Percentiles rank a stretch among this genome's conserved stretches.
Conservation (phyloP, 192 early-diverging fungal genomes). For the Coemansia sp. region DNA sequence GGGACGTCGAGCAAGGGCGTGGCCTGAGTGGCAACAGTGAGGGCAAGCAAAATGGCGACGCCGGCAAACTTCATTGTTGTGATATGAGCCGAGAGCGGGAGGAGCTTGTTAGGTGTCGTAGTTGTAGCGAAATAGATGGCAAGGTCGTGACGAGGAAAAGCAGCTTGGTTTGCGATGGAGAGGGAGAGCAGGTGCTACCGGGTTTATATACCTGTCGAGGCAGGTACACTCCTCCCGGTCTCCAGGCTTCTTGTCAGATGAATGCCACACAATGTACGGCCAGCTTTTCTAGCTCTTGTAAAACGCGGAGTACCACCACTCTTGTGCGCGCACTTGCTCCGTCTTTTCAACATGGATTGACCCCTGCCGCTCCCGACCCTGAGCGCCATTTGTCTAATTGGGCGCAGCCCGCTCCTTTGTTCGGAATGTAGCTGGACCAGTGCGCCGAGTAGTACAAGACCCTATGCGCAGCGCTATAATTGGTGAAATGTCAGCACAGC, state of each 20-base stretch:
- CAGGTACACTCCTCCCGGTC: neutral
- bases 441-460: neutral
- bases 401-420: neutral
- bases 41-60: slow-evolving; percentile 31
- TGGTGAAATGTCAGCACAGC: neutral
- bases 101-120: neutral
- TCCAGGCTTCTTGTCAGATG: neutral
- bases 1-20: slow-evolving; percentile 12
- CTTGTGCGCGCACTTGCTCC: neutral
- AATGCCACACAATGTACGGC: neutral
- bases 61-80: slow-evolving; percentile 37
- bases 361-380: neutral
- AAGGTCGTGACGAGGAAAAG: neutral
- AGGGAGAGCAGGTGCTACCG: neutral
- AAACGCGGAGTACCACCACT: no score
- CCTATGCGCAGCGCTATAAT: neutral
- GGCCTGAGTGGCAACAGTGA: slow-evolving; percentile 36
- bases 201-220: neutral
- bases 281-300: no score
- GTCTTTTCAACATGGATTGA: neutral
- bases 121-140: neutral
- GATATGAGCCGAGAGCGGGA: neutral
- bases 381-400: neutral
- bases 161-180: neutral
- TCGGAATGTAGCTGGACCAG: neutral